Base-by-base conservation (phyloP, 1,284 basidiomycete genomes). In the Puccinia novopanici region DNA sequence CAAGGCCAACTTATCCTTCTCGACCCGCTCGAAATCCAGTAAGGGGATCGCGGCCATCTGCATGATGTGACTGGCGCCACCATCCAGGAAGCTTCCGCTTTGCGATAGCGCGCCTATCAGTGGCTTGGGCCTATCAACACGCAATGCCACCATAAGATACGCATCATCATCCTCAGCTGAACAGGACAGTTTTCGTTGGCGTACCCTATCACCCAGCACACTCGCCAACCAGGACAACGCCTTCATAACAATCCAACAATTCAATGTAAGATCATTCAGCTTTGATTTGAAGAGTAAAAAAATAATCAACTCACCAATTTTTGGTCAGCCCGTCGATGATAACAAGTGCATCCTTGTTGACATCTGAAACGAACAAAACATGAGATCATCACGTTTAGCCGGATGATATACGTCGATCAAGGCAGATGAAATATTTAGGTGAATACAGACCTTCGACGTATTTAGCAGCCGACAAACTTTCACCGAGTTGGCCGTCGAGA, bases 301-400 rank as follows among this genome's bases (percentile, higher is more conserved):
- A 8, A n/a, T 0, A 82, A 34, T 34, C 34, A 15, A 82, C 82
- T 42, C 86, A 83, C 84, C 87, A 87, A 73, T 92, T 93, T 89
- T 97, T 96, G 17, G 95, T 97, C 73, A 98, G 88, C 34, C 95
- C 95, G 84, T 96, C 93, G 82, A 98, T 92, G 82, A 98, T 90
- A 63, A 97, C 88, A 34, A 93, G 89, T 0, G 93, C 88, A 83
- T 94, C 92, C 82, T 90, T 86, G 85, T 96, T 91, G 74, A 96
- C 93, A 84, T 97, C 91, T 84, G 50, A 37, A 54, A 42, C 72
- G 78, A 75, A 22, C 42, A 34, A 65, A 45, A 83, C 77, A 27
- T 27, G 6, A 19, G n/a, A 67, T 30, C 22, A 37, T 50, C 24
- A 61, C 45, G 52, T 19, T 73, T 71, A 68, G 40, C 30, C 67